phyloP scores from a whole-genome alignment of 768 basidiomycete genomes.

The Clitopilus hobsonii region DNA sequence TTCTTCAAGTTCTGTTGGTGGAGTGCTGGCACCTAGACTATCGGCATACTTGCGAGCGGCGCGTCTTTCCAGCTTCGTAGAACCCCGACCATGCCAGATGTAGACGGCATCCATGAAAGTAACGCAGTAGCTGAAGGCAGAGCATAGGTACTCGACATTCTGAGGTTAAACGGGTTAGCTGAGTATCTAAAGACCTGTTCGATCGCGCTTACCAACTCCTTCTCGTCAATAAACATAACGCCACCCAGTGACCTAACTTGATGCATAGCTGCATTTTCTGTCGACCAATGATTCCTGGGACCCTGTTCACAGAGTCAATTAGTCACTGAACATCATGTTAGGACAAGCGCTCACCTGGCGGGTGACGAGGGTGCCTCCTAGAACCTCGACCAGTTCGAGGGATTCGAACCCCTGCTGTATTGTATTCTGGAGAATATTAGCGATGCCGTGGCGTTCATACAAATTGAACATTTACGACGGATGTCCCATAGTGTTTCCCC shows the following conservation, averaged over 20 bases:
- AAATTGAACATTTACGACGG: conserved; percentile 32
- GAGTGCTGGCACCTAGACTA: conserved; percentile 32
- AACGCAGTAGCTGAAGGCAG: conserved; percentile 80
- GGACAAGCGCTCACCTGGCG: conserved; percentile 53
- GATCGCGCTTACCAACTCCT: conserved; percentile 51
- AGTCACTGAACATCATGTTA: background rate
- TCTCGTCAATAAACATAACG: conserved; percentile 62
- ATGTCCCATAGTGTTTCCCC: conserved; percentile 68
- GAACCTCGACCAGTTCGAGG: conserved; percentile 49
- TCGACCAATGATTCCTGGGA: conserved; percentile 65
- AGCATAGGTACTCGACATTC: conserved; percentile 69
- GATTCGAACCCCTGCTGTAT: conserved; percentile 65
- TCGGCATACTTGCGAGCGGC: conserved; percentile 62
- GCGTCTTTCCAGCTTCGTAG: conserved; percentile 49
- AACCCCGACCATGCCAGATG: conserved; percentile 80
- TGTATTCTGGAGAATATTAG: conserved; percentile 24
- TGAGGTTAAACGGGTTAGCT: conserved; percentile 17
- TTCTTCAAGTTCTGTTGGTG: conserved; percentile 62
- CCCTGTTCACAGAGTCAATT: conserved; percentile 39
- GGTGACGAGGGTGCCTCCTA: conserved; percentile 70
- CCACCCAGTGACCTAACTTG: conserved; percentile 50
- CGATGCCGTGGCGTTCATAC: conserved; percentile 4
- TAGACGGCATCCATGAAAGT: conserved; percentile 67
- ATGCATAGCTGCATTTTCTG: conserved; percentile 83
- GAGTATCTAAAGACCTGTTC: conserved; percentile 1